These are phyloP conservation scores for Mrakiaceae sp. DNA, from an alignment of 1,284 basidiomycete species.

Conservation along the genomic window DNA sequence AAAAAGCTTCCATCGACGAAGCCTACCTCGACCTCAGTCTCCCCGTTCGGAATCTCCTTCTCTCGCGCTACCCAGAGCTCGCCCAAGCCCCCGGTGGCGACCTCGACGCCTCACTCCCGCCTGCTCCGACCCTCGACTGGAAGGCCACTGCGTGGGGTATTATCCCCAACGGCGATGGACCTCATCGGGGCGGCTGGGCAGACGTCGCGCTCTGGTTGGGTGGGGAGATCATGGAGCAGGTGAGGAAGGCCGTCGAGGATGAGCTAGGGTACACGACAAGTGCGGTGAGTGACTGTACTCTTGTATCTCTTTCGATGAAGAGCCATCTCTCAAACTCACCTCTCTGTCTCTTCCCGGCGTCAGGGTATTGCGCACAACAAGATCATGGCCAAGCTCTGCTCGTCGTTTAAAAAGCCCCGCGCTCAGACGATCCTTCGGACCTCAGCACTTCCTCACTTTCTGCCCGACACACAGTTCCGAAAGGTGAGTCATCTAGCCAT, in stretches of 20 bases:
- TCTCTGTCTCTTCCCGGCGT: slow-evolving; percentile 6
- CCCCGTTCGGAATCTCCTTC: slow-evolving; percentile 58
- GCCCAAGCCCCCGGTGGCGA: slow-evolving; percentile 52
- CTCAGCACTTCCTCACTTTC: slow-evolving; percentile 67
- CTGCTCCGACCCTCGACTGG: slow-evolving; percentile 59
- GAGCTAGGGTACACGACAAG: slow-evolving; percentile 87
- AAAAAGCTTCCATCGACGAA: slow-evolving; percentile 57
- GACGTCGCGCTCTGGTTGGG: slow-evolving; percentile 84
- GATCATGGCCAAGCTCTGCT: slow-evolving; percentile 82
- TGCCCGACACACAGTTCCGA: slow-evolving; percentile 70
- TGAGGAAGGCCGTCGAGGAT: slow-evolving; percentile 54
- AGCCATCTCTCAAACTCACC: too few relatives aligned
- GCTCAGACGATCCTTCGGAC: slow-evolving; percentile 73
- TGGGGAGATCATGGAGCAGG: slow-evolving; percentile 73
- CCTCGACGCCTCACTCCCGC: slow-evolving; percentile 69
- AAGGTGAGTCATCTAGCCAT: slow-evolving; percentile 44
- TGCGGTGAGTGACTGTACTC: slow-evolving; percentile 47
- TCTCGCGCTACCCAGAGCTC: slow-evolving; percentile 67
- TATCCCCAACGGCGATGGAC: slow-evolving; percentile 22
- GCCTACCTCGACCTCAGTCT: slow-evolving; percentile 82
- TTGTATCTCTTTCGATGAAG: background rate
- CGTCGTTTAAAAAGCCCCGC: slow-evolving; percentile 81
- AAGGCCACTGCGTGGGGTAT: slow-evolving; percentile 28
- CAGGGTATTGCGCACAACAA: slow-evolving; percentile 90
- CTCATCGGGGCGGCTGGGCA: slow-evolving; percentile 55